Conservation (phyloP, 2,329 filamentous ascomycete species). For the Phyllosticta citriasiana region DNA sequence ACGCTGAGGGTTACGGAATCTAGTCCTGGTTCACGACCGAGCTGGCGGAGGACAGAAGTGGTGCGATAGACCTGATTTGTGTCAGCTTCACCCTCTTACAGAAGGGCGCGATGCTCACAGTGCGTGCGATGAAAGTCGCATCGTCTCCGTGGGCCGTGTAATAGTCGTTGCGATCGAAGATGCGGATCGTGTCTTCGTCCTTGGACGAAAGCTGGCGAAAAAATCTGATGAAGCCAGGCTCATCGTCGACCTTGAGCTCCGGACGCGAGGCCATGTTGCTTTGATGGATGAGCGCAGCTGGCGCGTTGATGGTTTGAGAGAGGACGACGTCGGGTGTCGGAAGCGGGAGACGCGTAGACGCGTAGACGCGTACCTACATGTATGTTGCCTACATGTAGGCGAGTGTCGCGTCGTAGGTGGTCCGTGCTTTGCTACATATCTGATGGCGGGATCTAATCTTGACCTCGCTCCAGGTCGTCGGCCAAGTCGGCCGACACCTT, state of each 20-base stretch:
- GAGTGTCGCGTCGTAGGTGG: not conserved
- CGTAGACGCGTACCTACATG: not conserved
- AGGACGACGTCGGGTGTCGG: not conserved
- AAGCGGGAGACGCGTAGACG: not conserved
- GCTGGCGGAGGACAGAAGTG: constrained; percentile 83
- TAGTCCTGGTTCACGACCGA: constrained; percentile 76
- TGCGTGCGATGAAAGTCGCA: constrained; percentile 73
- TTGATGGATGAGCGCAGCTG: not conserved
- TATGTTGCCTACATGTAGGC: not conserved
- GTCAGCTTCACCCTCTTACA: not conserved
- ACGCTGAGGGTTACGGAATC: constrained; percentile 91
- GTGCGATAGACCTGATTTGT: constrained; percentile 77
- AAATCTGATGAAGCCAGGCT: constrained; percentile 92
- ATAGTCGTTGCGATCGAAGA: constrained; percentile 91
- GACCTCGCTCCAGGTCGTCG: too few relatives aligned
- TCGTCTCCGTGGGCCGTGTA: constrained; percentile 88
- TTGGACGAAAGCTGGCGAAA: constrained; percentile 75
- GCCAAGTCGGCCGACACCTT: too few relatives aligned
- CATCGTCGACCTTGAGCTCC: constrained; percentile 73
- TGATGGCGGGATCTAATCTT: not conserved
- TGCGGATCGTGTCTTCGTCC: constrained; percentile 66
- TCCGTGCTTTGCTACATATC: not conserved
- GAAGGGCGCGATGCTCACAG: constrained; percentile 34
- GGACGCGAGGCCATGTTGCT: constrained; percentile 43
- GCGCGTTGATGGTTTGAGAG: not conserved